Evolutionary conservation across 768 basidiomycete species (phyloP), one percentile per base, ranked within the genome.

Genomic region (Russula brevipes): DNA sequence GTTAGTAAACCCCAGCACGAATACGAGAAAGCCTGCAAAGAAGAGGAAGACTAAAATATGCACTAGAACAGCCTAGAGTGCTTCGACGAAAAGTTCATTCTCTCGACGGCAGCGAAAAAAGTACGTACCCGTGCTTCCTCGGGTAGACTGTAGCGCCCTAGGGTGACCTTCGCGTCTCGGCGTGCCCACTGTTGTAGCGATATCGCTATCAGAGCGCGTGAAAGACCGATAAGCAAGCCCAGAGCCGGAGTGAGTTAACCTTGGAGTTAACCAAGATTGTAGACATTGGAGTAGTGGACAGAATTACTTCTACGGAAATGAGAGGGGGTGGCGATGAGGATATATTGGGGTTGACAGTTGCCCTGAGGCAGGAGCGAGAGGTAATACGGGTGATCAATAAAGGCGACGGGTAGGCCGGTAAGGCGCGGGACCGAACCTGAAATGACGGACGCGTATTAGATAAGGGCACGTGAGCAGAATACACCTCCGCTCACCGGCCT

Each of bases 221-320:
- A 36, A 4, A 54, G 33, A 17, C 51, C 54, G 33, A 60, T 24
- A 4, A 44, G 12, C 24, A 60, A 54, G 44, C 52, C 46, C 19
- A 30, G 10, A 60, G 19, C 59, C 59, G 53, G 59, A 44, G 10
- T 17, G 42, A 53, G 41, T 53, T 59, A 17, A 54, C 39, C 16
- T n/a, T 17, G 39, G 42, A 53, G 41, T 53, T 59, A 17, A 54
- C 39, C 16, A 36, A 35, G 39, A 54, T 5, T 24, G 39, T 3
- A 39, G 17, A 39, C 11, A 2, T 2, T 9, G 46, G 8, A 14
- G 24, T 24, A 24, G 24, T 24, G 24, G 24, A 24, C 24, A 1
- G 24, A 24, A 24, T 24, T 24, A 24, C 24, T 24, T 24, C 24
- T 24, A 24, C 1, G 24, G 24, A 24, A 24, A 24, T 24, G 24